A percentile compares a stretch with the other conserved stretches of the same genome.
Conservation (phyloP, 2,329 filamentous ascomycete genomes). For the Botryotinia calthae region DNA sequence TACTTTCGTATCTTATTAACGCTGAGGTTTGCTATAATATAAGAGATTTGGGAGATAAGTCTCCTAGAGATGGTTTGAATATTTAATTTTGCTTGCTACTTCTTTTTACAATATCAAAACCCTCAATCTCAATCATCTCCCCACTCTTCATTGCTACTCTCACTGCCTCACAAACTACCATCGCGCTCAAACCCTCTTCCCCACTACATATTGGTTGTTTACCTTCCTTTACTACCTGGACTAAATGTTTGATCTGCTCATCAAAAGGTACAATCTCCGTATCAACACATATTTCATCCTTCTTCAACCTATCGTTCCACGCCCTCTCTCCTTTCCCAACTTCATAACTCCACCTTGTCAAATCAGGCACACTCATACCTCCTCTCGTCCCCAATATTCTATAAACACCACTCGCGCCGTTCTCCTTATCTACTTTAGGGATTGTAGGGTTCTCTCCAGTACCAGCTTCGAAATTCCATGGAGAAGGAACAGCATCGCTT, state of each 20-base stretch:
- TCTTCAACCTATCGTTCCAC: not conserved
- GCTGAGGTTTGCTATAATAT: not conserved
- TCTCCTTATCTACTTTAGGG: not conserved
- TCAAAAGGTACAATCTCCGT: not conserved
- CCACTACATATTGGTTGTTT: not conserved
- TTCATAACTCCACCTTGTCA: not conserved
- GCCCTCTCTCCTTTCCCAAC: not conserved
- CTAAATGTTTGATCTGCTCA: not conserved
- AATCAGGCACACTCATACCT: not conserved
- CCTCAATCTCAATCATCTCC: conserved; percentile 25
- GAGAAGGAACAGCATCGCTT: not conserved
- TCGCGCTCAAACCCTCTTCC: not conserved
- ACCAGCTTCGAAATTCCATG: not conserved
- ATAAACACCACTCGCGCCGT: not conserved
- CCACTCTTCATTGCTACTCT: conserved; percentile 44
- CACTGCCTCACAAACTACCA: conserved; percentile 51
- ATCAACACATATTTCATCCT: not conserved
- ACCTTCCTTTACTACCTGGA: not conserved
- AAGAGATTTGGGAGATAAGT: not conserved
- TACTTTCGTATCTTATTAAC: not conserved
- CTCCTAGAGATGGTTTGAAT: not conserved
- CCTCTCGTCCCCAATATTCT: not conserved
- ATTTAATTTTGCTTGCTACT: not conserved
- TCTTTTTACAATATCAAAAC: conserved; percentile 20
- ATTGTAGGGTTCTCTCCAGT: not conserved